Evolutionary conservation across 495 filamentous ascomycete genomes (phyloP).

Genomic region (Talaromyces nanjingensis): DNA sequence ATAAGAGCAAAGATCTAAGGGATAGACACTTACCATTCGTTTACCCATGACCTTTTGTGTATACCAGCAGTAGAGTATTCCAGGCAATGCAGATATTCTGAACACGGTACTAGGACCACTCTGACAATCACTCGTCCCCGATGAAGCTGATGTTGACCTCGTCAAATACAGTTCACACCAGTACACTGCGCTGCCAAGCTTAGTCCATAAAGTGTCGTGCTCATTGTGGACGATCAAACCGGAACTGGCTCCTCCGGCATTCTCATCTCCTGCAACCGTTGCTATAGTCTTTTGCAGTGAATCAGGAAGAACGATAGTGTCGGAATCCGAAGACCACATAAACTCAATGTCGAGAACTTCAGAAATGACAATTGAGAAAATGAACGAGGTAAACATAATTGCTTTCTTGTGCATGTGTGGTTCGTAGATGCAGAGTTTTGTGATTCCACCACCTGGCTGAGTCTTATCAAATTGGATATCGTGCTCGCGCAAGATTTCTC

Average conservation of each 20-base stretch:
- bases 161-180: constrained; percentile 27
- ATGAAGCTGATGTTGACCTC: constrained; percentile 16
- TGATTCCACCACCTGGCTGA: constrained; percentile 12
- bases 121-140: constrained; percentile 26
- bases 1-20: not conserved
- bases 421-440: constrained; percentile 22
- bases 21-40: constrained; percentile 13
- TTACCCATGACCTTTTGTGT: constrained; percentile 23
- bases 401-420: constrained; percentile 28
- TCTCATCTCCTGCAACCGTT: constrained; percentile 21
- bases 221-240: constrained; percentile 26
- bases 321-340: constrained; percentile 28
- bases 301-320: constrained; percentile 22
- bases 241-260: constrained; percentile 23
- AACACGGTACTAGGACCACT: constrained; percentile 26
- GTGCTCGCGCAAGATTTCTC: constrained; percentile 17
- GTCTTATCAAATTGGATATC: constrained; percentile 13
- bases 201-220: constrained; percentile 18
- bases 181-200: constrained; percentile 25
- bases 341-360: constrained; percentile 25
- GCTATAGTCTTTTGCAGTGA: constrained; percentile 23
- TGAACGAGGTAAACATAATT: constrained; percentile 30
- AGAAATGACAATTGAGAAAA: constrained; percentile 24
- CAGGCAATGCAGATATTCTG: constrained; percentile 20
- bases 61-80: constrained; percentile 24